Conservation (phyloP, 148 eudicot species). For the Polygonum aviculare region DNA sequence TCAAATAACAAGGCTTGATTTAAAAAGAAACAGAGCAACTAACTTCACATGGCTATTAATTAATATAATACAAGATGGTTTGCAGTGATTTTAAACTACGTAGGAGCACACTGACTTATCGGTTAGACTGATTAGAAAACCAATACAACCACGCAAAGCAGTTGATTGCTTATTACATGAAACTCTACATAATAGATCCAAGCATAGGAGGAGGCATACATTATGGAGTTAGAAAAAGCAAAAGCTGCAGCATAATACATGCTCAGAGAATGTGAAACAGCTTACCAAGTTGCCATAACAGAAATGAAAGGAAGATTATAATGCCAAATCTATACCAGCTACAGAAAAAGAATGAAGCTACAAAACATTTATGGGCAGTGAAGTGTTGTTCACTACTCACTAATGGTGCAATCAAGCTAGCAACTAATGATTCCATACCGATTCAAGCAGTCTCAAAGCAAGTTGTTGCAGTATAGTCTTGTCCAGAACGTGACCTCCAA, state of each 20-base stretch:
- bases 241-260: not conserved
- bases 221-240: not conserved
- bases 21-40: not conserved
- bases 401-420: not conserved
- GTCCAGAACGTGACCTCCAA: constrained; percentile 95
- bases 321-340: not conserved
- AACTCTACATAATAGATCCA: not conserved
- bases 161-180: not conserved
- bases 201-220: not conserved
- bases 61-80: not conserved
- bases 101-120: not conserved
- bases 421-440: constrained; percentile 32
- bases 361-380: not conserved
- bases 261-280: not conserved
- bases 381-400: not conserved
- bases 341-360: not conserved
- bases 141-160: not conserved
- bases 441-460: constrained; percentile 59
- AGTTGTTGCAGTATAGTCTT: constrained; percentile 66
- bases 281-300: not conserved
- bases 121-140: not conserved
- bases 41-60: not conserved
- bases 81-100: not conserved
- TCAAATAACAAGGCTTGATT: not conserved
- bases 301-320: not conserved